Conservation (phyloP, 1,284 basidiomycete genomes). For the Clitocybe nebularis region DNA sequence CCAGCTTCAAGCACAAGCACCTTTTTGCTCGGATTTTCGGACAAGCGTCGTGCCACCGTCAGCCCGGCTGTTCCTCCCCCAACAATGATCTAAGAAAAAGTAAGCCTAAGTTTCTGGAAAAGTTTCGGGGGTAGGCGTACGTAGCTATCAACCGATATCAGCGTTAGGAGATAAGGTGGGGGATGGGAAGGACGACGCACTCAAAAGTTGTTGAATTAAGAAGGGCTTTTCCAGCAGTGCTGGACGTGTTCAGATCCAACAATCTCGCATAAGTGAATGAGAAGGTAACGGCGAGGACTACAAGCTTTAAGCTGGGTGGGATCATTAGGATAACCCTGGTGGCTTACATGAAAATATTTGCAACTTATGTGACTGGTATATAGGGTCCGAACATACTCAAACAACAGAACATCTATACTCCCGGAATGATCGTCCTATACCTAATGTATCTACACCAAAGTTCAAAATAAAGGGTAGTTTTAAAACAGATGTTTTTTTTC, state of each 20-base stretch:
- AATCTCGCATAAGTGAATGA: constrained; percentile 15
- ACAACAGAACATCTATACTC: too few species aligned
- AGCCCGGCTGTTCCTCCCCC: constrained; percentile 23
- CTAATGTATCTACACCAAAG: too few species aligned
- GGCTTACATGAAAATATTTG: too few species aligned
- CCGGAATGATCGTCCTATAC: too few species aligned
- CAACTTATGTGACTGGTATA: too few species aligned
- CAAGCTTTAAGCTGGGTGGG: too few species aligned
- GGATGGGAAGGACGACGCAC: constrained; percentile 12
- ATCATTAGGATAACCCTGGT: too few species aligned
- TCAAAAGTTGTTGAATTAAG: constrained; percentile 19
- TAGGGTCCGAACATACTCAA: too few species aligned
- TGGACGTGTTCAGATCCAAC: constrained; percentile 17
- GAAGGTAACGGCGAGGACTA: constrained; percentile 7
- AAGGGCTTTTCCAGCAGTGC: constrained; percentile 14
- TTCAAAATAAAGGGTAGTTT: too few species aligned
- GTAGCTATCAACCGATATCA: constrained; percentile 9
- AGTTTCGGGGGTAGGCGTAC: constrained; percentile 1
- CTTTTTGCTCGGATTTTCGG: constrained; percentile 15
- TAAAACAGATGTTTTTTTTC: constrained; percentile 12
- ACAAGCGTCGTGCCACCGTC: constrained; percentile 20
- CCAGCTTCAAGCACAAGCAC: constrained; percentile 21
- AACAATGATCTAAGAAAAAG: constrained; percentile 18
- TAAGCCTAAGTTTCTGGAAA: too few species aligned
- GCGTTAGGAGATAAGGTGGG: not conserved